Percentiles rank a stretch among this genome's conserved stretches.
Evolutionary conservation across 257 asterid genomes (phyloP).

Genomic region (Datura wrightii): DNA sequence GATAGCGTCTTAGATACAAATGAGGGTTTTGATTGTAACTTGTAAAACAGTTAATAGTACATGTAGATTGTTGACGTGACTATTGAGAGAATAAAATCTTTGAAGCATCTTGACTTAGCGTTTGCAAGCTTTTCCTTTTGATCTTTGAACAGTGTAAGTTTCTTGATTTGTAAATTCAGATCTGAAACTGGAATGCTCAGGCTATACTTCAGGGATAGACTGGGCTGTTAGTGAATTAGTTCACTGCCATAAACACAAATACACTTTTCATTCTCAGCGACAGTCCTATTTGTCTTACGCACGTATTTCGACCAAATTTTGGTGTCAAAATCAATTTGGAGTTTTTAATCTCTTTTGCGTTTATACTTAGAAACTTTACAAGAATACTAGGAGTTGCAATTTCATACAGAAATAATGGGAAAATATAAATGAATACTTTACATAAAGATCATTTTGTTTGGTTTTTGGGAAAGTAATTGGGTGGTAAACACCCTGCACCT

Average conservation of each 20-base stretch:
- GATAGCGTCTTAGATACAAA: too few species aligned
- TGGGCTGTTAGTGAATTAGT: not conserved
- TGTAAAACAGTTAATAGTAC: not conserved
- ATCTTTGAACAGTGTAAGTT: not conserved
- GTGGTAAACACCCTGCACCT: too few species aligned
- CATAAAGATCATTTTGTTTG: not conserved
- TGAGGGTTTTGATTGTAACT: too few species aligned
- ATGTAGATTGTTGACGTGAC: not conserved
- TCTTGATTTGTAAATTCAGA: conserved; percentile 1
- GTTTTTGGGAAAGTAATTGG: too few species aligned
- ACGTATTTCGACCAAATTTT: not conserved
- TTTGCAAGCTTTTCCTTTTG: not conserved
- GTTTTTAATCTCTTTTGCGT: not conserved
- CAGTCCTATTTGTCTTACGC: not conserved
- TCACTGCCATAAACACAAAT: not conserved
- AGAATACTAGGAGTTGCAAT: not conserved
- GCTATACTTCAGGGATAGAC: not conserved
- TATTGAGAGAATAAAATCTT: too few species aligned
- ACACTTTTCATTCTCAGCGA: not conserved
- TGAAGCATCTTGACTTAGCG: too few species aligned
- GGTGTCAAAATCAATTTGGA: not conserved
- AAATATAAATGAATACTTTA: not conserved
- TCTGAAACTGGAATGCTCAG: not conserved
- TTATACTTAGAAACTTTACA: not conserved
- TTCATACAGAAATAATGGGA: not conserved